A percentile compares a stretch with the other conserved stretches of the same genome.
Conservation (phyloP, 176 grass and related monocot genomes). For the Eleusine coracana region DNA sequence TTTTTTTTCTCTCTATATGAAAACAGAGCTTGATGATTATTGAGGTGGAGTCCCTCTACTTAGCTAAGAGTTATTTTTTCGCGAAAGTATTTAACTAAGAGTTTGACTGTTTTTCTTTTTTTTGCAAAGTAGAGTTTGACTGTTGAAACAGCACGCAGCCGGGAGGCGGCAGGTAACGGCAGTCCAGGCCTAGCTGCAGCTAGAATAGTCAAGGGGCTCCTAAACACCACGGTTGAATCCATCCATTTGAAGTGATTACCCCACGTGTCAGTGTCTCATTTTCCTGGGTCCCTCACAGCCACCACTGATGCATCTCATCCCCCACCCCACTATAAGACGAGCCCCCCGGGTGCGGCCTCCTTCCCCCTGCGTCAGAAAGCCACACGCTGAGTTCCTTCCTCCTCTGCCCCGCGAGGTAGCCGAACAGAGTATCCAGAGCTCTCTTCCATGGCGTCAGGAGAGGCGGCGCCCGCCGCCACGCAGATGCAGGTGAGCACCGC, state of each 20-base stretch:
- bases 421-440: constrained; percentile 14
- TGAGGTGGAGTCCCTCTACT: no score
- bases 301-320: not conserved
- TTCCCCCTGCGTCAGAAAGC: not conserved
- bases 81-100: no score
- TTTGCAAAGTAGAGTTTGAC: not conserved
- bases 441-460: constrained; percentile 46
- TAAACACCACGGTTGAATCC: not conserved
- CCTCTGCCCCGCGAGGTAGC: constrained; percentile 13
- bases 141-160: not conserved
- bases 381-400: constrained; percentile 12
- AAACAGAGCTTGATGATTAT: no score
- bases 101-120: no score
- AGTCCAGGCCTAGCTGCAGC: not conserved
- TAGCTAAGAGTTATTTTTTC: not conserved
- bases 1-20: no score
- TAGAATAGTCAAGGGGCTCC: not conserved
- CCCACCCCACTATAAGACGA: constrained; percentile 34
- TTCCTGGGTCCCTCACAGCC: not conserved
- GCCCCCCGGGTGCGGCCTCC: constrained; percentile 23
- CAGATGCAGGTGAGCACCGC: constrained; percentile 25
- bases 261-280: constrained; percentile 5
- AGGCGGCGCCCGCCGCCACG: constrained; percentile 12
- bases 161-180: no score
- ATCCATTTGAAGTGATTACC: not conserved